Percentiles rank a stretch among this genome's conserved stretches.
These are phyloP conservation scores for Globisporangium splendens DNA, from an alignment of 352 stramenopile species.

Conservation along the genomic window DNA sequence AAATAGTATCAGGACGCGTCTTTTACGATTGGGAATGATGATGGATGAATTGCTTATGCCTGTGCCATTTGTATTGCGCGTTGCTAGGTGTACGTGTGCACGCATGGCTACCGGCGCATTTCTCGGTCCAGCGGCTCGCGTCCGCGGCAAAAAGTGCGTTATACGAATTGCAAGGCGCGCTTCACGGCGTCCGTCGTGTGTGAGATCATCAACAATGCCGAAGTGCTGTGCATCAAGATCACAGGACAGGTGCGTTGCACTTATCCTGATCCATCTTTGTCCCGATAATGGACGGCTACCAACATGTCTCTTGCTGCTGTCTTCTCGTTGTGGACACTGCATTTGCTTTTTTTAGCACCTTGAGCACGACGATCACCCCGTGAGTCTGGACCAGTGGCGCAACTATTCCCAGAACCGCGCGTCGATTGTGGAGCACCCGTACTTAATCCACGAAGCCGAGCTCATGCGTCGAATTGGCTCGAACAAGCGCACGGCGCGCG, in stretches of 20 bases:
- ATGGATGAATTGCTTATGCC: not conserved
- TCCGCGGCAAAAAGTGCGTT: slow-evolving; percentile 63
- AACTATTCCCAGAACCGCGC: slow-evolving; percentile 81
- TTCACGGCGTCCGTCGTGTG: slow-evolving; percentile 64
- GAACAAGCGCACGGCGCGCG: slow-evolving; percentile 56
- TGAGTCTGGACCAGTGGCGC: slow-evolving; percentile 64
- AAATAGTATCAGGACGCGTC: slow-evolving; percentile 5
- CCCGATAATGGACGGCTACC: not conserved
- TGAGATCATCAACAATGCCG: slow-evolving; percentile 43
- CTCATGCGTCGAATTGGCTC: slow-evolving; percentile 66
- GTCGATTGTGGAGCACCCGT: slow-evolving; percentile 64
- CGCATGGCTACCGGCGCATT: slow-evolving; percentile 64
- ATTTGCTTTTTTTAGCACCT: slow-evolving; percentile 41
- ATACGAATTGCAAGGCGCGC: slow-evolving; percentile 59
- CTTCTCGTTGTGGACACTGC: not conserved
- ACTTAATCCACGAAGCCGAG: slow-evolving; percentile 67
- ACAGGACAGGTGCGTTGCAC: slow-evolving; percentile 21
- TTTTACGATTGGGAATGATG: not conserved
- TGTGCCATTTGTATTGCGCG: slow-evolving; percentile 1
- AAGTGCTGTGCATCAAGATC: slow-evolving; percentile 65
- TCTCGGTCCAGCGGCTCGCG: slow-evolving; percentile 62
- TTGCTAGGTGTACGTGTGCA: slow-evolving; percentile 69
- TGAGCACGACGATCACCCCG: slow-evolving; percentile 60
- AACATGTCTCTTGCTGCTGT: not conserved
- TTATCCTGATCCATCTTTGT: not conserved